Evolutionary conservation across 345 rosid genomes (phyloP), one percentile per base, ranked within the genome.

Genomic region (Conringia planisiliqua): DNA sequence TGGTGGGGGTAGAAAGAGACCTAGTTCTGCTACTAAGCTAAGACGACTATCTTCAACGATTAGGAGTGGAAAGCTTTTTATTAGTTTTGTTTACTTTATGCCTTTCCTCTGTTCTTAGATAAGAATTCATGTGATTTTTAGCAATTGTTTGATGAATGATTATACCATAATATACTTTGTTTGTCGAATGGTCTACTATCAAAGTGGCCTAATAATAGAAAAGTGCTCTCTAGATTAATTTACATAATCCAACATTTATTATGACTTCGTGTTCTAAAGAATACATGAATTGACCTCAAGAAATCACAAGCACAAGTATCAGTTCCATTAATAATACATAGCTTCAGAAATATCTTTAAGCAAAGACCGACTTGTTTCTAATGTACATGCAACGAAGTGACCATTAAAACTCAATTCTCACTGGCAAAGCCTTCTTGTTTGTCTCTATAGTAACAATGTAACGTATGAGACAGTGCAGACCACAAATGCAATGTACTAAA

Each of bases 201-300:
- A 22, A 22, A 22, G 24, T 22, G 24, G 1, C 24, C 24, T 22
- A 22, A 22, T 22, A 22, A 22, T 22, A 9, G 57, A 39, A 29
- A 30, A 62, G 27, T 22, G 24, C 24, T 40, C 47, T 38, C 18
- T 39, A 16, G 2, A 3, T 18, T 69, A 29, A 22, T 22, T 59
- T 35, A 60, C 30, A 71, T 60, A 60, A 59, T n/a, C 60, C 54
- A 62, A 71, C 32, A 42, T 2, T 70, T n/a, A n/a, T n/a, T n/a
- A 60, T 47, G 2, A 44, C 27, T 32, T 70, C 3, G 46, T 33
- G 2, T 6, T 29, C 3, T 46, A 36, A 24, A 61, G 61, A 71
- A 62, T 72, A 71, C 67, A 71, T n/a, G 46, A 60, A 47, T 26
- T 47, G 36, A 32, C 22, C 20, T 48, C 56, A 51, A 50, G 56